A percentile compares a stretch with the other conserved stretches of the same genome.
phyloP scores from a whole-genome alignment of 257 asterid species.

The Solanum megistacrolobum region DNA sequence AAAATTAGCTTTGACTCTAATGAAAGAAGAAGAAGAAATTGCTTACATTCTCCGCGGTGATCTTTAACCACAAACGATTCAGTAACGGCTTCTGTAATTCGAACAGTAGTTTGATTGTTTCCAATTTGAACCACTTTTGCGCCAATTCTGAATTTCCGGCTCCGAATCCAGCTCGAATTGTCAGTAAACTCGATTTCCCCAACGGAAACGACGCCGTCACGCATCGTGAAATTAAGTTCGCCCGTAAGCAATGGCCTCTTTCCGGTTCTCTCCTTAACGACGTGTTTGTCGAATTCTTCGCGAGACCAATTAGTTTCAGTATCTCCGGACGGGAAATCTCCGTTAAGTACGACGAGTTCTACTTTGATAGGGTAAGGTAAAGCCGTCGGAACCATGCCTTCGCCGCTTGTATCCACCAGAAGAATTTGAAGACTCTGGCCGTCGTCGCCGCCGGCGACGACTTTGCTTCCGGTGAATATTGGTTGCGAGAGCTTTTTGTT shows the following conservation, averaged over 20 bases:
- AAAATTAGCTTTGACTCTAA: not conserved
- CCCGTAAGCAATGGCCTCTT: conserved; percentile 59
- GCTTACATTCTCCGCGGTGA: conserved; percentile 74
- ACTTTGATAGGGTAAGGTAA: conserved; percentile 28
- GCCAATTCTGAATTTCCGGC: conserved; percentile 54
- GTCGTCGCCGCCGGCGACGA: conserved; percentile 25
- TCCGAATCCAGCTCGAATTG: conserved; percentile 71
- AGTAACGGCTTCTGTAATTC: conserved; percentile 44
- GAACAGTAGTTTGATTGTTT: not conserved
- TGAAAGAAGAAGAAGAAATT: not conserved
- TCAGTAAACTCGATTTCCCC: conserved; percentile 67
- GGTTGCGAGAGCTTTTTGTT: conserved; percentile 19
- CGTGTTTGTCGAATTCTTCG: conserved; percentile 22
- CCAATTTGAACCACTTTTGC: conserved; percentile 34
- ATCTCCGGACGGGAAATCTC: conserved; percentile 33
- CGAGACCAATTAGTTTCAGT: conserved; percentile 15
- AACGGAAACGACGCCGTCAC: conserved; percentile 32
- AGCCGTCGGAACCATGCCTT: conserved; percentile 1
- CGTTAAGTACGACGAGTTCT: conserved; percentile 54
- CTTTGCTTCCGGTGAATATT: conserved; percentile 56
- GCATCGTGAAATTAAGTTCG: conserved; percentile 28
- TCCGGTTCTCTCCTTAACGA: conserved; percentile 52
- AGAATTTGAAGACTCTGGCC: conserved; percentile 34
- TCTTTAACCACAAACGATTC: conserved; percentile 61
- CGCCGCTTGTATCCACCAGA: conserved; percentile 16